A percentile compares a stretch with the other conserved stretches of the same genome.
Evolutionary conservation across 2,329 filamentous ascomycete genomes (phyloP).

Genomic region (Pleurostoma richardsiae): DNA sequence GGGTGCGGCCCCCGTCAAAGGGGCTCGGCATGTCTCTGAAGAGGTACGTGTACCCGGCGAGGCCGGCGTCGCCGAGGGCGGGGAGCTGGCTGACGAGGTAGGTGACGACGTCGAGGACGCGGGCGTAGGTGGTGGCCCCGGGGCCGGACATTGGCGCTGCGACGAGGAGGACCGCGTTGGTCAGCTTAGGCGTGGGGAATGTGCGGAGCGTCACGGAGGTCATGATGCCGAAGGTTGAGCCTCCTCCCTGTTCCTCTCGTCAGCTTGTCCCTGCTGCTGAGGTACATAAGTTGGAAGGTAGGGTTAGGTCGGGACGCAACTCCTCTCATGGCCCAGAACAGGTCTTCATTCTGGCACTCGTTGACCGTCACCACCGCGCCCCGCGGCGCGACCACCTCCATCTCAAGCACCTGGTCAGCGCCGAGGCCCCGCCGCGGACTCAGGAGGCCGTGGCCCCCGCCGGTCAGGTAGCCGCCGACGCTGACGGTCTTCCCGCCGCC

Average conservation of each 20-base stretch:
- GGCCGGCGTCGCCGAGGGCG: conserved; percentile 40
- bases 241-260: conserved; percentile 39
- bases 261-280: no score
- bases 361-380: conserved; percentile 47
- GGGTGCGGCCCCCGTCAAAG: conserved; percentile 21
- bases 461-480: conserved; percentile 55
- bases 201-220: conserved; percentile 51
- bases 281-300: no score
- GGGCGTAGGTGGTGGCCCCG: conserved; percentile 20
- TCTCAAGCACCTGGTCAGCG: conserved; percentile 56
- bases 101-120: conserved; percentile 40
- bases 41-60: conserved; percentile 42
- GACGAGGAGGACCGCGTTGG: conserved; percentile 13
- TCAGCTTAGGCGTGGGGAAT: conserved; percentile 33
- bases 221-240: conserved; percentile 56
- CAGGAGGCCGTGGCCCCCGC: conserved; percentile 55
- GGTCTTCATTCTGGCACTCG: conserved; percentile 45
- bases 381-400: conserved; percentile 48
- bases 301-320: not conserved
- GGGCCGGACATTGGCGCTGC: conserved; percentile 20
- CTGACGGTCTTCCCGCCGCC: conserved; percentile 52
- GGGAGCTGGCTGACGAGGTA: conserved; percentile 42
- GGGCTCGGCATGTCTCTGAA: conserved; percentile 31
- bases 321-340: conserved; percentile 62
- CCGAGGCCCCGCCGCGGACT: conserved; percentile 51